phyloP scores from a whole-genome alignment of 139 green algal species.

The Chlamydomonas applanata region DNA sequence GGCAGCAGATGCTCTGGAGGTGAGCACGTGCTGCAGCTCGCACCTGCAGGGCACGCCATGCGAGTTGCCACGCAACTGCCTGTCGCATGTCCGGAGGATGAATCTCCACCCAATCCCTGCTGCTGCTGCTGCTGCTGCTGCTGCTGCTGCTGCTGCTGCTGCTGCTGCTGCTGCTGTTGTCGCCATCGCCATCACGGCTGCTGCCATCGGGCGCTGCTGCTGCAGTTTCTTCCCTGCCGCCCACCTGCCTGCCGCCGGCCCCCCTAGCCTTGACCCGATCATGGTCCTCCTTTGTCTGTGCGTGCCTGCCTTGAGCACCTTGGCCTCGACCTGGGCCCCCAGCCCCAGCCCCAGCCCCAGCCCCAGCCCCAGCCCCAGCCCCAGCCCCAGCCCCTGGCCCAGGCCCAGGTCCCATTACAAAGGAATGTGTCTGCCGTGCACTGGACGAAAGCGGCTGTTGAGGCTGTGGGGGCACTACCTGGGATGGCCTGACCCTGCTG shows the following conservation, averaged over 20 bases:
- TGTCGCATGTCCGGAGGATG: conserved; percentile 24
- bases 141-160: neutral
- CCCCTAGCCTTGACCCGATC: neutral
- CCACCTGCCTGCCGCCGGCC: neutral
- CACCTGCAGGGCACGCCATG: conserved; percentile 9
- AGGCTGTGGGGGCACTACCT: too few relatives aligned
- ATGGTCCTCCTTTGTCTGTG: neutral
- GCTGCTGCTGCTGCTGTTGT: neutral
- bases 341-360: neutral
- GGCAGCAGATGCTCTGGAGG: neutral
- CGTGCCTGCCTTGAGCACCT: neutral
- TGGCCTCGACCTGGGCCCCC: neutral
- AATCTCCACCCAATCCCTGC: neutral
- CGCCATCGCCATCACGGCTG: too few relatives aligned
- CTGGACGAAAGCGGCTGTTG: too few relatives aligned
- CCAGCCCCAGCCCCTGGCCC: neutral
- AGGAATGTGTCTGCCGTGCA: too few relatives aligned
- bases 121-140: neutral
- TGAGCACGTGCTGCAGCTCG: too few relatives aligned
- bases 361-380: neutral
- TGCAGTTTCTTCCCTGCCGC: neutral
- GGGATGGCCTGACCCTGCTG: too few relatives aligned
- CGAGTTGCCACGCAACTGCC: conserved; percentile 25
- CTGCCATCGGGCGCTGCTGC: neutral
- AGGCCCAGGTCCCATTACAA: neutral